phyloP scores from a whole-genome alignment of 768 basidiomycete species.

The Mycena leptocephala region DNA sequence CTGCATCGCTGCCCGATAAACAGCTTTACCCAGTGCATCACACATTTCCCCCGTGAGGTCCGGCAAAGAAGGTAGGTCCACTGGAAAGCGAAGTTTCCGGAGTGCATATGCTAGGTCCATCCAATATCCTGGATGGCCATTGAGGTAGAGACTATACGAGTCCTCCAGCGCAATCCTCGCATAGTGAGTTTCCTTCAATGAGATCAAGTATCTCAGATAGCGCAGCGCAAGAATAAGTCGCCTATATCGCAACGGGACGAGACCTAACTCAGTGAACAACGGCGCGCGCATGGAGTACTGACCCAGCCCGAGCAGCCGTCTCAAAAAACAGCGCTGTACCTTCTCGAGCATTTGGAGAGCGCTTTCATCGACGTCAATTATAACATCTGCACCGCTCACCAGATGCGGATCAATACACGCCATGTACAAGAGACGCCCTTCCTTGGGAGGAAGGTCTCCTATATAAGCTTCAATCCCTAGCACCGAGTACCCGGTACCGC shows the following conservation, averaged over 20 bases:
- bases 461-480: too few species aligned
- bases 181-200: not conserved
- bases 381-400: too few species aligned
- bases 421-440: too few species aligned
- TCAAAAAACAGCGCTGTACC: constrained; percentile 58
- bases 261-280: constrained; percentile 39
- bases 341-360: constrained; percentile 65
- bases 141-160: not conserved
- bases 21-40: not conserved
- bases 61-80: too few species aligned
- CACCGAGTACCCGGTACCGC: too few species aligned
- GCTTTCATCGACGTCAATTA: too few species aligned
- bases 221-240: constrained; percentile 30
- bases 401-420: too few species aligned
- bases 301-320: constrained; percentile 33
- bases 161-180: not conserved
- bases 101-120: too few species aligned
- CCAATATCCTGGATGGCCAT: not conserved
- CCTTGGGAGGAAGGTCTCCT: too few species aligned
- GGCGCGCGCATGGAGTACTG: constrained; percentile 15
- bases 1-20: not conserved
- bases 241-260: constrained; percentile 35
- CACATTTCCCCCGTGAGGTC: too few species aligned
- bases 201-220: constrained; percentile 10
- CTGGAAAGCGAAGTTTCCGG: too few species aligned